Evolutionary conservation across 495 filamentous ascomycete species (phyloP).

Genomic region (Aspergillus heteromorphus): DNA sequence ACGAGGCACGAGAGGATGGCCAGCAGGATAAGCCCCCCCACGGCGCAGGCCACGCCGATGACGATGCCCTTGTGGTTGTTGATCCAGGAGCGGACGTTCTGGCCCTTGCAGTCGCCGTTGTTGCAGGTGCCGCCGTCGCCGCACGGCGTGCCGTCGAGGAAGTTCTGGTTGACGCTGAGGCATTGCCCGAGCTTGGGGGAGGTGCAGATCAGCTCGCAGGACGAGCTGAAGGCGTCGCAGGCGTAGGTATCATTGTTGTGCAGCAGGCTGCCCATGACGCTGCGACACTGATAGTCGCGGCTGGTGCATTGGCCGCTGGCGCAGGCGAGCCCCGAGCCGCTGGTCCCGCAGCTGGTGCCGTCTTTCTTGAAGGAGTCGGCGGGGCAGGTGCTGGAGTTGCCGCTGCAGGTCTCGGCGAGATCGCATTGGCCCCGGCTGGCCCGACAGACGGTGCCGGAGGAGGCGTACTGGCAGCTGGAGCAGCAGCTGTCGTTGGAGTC

Average conservation of each 20-base stretch:
- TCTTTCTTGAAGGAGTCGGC: slow-evolving; percentile 61
- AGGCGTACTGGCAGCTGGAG: slow-evolving; percentile 64
- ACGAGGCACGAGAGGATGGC: slow-evolving; percentile 55
- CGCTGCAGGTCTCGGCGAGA: slow-evolving; percentile 74
- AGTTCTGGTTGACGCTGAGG: slow-evolving; percentile 84
- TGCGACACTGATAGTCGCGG: slow-evolving; percentile 83
- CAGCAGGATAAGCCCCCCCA: slow-evolving; percentile 64
- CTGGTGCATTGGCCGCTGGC: slow-evolving; percentile 95
- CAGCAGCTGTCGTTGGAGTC: slow-evolving; percentile 92
- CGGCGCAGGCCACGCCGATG: slow-evolving; percentile 63
- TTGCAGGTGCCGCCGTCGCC: slow-evolving; percentile 71
- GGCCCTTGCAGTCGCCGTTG: slow-evolving; percentile 68
- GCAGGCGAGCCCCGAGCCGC: slow-evolving; percentile 58
- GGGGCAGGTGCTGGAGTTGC: slow-evolving; percentile 68
- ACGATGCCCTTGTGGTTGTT: slow-evolving; percentile 65
- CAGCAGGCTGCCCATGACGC: slow-evolving; percentile 73
- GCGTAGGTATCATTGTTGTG: slow-evolving; percentile 75
- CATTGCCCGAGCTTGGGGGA: slow-evolving; percentile 62
- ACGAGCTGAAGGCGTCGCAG: slow-evolving; percentile 55
- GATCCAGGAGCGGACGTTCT: slow-evolving; percentile 63
- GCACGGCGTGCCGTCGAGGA: slow-evolving; percentile 88
- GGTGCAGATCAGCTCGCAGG: slow-evolving; percentile 72
- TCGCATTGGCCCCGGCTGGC: slow-evolving; percentile 75
- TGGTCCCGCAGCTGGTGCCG: slow-evolving; percentile 61
- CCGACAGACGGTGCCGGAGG: slow-evolving; percentile 68